A percentile compares a stretch with the other conserved stretches of the same genome.
Evolutionary conservation across 331 rosid species (phyloP).

Genomic region (Quercus tomentella): DNA sequence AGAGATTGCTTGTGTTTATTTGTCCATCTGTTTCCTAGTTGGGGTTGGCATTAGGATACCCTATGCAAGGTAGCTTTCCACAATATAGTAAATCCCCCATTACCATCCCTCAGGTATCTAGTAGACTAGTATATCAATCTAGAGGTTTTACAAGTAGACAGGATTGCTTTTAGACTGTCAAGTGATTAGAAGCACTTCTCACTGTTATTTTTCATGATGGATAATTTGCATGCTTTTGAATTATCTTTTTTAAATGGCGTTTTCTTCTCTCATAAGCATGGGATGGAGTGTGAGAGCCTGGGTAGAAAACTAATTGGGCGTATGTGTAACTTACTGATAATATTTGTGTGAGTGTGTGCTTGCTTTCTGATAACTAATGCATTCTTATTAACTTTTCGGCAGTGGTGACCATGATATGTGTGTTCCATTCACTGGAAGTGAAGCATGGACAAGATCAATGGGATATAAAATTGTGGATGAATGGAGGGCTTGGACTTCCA

Average conservation of each 20-base stretch:
- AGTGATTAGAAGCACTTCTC: not conserved
- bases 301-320: no score
- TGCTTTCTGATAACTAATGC: not conserved
- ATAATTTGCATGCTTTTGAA: not conserved
- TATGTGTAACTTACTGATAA: no score
- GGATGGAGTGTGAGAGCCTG: no score
- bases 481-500: slow-evolving; percentile 71
- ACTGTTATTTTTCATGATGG: not conserved
- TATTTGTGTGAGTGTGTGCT: no score
- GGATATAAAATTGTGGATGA: slow-evolving; percentile 56
- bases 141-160: not conserved
- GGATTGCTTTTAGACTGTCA: not conserved
- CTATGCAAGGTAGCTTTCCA: not conserved
- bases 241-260: not conserved
- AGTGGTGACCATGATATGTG: slow-evolving; percentile 92
- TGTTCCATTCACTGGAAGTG: slow-evolving; percentile 70
- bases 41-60: no score
- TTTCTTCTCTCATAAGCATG: no score
- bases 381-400: not conserved
- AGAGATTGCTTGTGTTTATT: not conserved
- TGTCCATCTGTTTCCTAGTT: not conserved
- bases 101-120: not conserved
- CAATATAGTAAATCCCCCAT: not conserved
- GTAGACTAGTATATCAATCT: not conserved
- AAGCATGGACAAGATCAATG: slow-evolving; percentile 73